Conservation (phyloP, 108 stramenopile genomes). For the Parmales sp. region DNA sequence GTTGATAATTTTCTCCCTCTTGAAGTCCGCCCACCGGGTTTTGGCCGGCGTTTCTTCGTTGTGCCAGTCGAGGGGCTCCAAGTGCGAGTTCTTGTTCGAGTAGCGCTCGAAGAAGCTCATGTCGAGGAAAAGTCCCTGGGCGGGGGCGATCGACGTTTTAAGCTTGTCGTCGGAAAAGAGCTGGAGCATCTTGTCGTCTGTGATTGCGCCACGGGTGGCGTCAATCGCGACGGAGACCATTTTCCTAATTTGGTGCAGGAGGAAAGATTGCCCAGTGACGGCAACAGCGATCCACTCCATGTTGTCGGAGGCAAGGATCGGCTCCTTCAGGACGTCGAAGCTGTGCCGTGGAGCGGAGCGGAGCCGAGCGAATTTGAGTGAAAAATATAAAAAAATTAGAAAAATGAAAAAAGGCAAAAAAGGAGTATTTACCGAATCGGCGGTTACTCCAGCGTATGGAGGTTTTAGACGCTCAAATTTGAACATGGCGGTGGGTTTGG, state of each 20-base stretch:
- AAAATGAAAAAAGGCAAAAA: too few relatives aligned
- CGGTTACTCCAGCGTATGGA: too few relatives aligned
- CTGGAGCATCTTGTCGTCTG: constrained; percentile 32
- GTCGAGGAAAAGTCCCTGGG: constrained; percentile 75
- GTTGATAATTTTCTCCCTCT: constrained; percentile 49
- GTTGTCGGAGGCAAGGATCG: constrained; percentile 23
- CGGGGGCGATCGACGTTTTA: constrained; percentile 55
- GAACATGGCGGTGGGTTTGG: too few relatives aligned
- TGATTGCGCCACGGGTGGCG: constrained; percentile 52
- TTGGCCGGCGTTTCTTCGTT: neutral
- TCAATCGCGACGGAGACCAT: constrained; percentile 84
- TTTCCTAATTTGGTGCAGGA: constrained; percentile 95
- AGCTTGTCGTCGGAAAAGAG: constrained; percentile 20
- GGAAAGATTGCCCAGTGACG: constrained; percentile 87
- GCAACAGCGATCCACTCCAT: constrained; percentile 73
- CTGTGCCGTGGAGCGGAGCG: too few relatives aligned
- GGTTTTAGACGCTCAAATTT: too few relatives aligned
- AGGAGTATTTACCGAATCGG: too few relatives aligned
- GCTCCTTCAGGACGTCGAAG: too few relatives aligned
- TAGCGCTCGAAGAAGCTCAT: constrained; percentile 62
- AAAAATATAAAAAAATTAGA: too few relatives aligned
- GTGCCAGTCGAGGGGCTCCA: constrained; percentile 5
- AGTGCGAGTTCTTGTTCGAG: constrained; percentile 31
- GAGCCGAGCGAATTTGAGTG: too few relatives aligned
- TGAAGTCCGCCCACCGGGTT: constrained; percentile 60